Base-by-base conservation (phyloP, 2,329 filamentous ascomycete genomes). In the Neofusicoccum cordaticola region DNA sequence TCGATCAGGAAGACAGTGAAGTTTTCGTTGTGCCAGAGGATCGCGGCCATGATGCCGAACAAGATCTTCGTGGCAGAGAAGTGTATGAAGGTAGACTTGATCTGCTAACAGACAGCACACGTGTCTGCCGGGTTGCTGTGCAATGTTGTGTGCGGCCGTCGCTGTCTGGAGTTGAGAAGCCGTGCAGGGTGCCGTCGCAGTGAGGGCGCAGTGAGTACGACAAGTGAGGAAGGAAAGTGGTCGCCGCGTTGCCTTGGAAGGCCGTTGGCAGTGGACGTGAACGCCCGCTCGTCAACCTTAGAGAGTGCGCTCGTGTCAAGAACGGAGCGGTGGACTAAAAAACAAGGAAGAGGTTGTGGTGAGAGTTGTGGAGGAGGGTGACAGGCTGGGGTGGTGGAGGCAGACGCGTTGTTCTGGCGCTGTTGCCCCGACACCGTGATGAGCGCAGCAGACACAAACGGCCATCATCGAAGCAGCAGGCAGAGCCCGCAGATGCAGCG, bases 1-100 rank as follows among this genome's bases (percentile, higher is more conserved):
- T 93, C 90, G 60, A 93, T 74, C 31, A 92, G 74, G 22, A 86
- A 79, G 62, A 88, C 75, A 51, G 83, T 80, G 56, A 77, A 71
- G 3, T 80, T 77, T 1, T 74, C 69, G 67, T 82, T 86, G 65
- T 83, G 79, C 75, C 84, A 89, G 45, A 90, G 73, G 22, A 89
- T 81, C 9, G 70, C 27, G 62, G 68, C 37, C 63, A 65, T 65
- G 17, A 0, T 58, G 52, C 15, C 13, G 41, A 45, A 12, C 17
- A 44, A 44, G 39, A 57, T 57, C 52, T 57, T 34, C 13, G 22
- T 7, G 50, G 3, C 15, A 37, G 47, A 7, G 48, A 19, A 15
- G 13, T 50, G 47, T 13, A 15, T 34, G 51, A 41, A 4, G 15
- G 52, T 12, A 17, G n/a, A 31, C 27, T 31, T 31, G 27, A 31